Evolutionary conservation across 2,329 filamentous ascomycete genomes (phyloP), one percentile per base, ranked within the genome.

Genomic region (Thelonectria blattea): DNA sequence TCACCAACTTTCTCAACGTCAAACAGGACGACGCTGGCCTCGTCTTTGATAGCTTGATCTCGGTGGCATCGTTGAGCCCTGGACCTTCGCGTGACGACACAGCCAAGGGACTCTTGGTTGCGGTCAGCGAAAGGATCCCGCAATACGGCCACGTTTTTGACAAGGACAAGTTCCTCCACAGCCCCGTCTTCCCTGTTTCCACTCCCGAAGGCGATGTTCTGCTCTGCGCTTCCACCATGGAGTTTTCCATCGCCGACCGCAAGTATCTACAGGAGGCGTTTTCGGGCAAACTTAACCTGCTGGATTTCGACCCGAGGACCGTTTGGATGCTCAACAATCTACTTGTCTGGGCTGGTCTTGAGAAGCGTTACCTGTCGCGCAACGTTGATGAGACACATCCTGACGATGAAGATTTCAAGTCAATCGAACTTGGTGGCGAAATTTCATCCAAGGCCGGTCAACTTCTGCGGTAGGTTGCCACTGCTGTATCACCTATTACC

Each of bases 201-300:
- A 62, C 60, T 17, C 45, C 65, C 1, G 64, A 68, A 37, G 67
- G 61, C 3, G 50, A 60, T 2, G 60, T 68, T 9, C 46, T 65
- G 7, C 34, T 69, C 3, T 63, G 59, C 54, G 62, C 67, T 12
- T 55, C 67, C n/a, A 58, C 53, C 9, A 65, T 63, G 53, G 64
- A 68, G n/a, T 69, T 69, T 37, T 66, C 54, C 0, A 63, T 69
- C 11, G 62, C 62, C 0, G 65, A 69, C 11, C 65, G 64, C 6
- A 56, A 65, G 22, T 58, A 62, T 7, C 50, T 69, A 14, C 48
- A 61, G 37, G 61, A 69, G 0, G 64, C 64, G 1, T 66, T 69
- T 4, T 24, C 51, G 1, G 65, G 60, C 2, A 68, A 63, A 2
- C 17, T 69, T 10, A 63, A 66, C 3, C 0, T 68, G 18, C 37